phyloP scores from a whole-genome alignment of 1,284 basidiomycete genomes.

The Ceratorhiza oryzae-sativae region DNA sequence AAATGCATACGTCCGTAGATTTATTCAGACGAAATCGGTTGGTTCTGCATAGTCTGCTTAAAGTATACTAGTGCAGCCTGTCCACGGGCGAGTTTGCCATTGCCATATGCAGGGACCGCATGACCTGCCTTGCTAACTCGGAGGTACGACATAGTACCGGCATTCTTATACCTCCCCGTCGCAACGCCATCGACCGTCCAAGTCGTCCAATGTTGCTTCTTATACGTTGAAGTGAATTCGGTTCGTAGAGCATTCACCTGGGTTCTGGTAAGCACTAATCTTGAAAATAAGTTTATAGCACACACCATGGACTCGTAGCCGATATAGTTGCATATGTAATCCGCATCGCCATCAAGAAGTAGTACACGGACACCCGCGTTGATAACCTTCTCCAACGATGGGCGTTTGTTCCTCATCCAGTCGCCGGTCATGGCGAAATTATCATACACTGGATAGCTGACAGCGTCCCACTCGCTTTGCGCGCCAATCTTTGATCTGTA shows the following conservation, averaged over 20 bases:
- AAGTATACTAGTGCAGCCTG: constrained; percentile 50
- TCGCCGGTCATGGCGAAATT: constrained; percentile 68
- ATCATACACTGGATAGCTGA: constrained; percentile 40
- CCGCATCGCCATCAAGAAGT: constrained; percentile 16
- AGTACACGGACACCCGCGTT: constrained; percentile 55
- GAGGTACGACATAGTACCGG: constrained; percentile 66
- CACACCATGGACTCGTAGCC: constrained; percentile 68
- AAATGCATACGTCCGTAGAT: not conserved
- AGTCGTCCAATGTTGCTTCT: constrained; percentile 55
- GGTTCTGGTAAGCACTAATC: constrained; percentile 11
- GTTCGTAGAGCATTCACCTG: constrained; percentile 58
- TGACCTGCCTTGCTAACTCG: constrained; percentile 63
- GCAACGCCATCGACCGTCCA: constrained; percentile 61
- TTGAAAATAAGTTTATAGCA: not conserved
- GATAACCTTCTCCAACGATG: constrained; percentile 64
- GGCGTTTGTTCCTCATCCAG: constrained; percentile 67
- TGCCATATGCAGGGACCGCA: constrained; percentile 58
- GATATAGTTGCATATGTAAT: constrained; percentile 44
- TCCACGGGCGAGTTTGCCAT: constrained; percentile 45
- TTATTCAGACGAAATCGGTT: constrained; percentile 4
- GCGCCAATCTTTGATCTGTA: constrained; percentile 57
- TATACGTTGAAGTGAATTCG: constrained; percentile 53
- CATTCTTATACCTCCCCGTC: constrained; percentile 65
- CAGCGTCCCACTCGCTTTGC: constrained; percentile 56
- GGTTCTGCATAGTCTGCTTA: constrained; percentile 41